Percentiles rank a stretch among this genome's conserved stretches.
Evolutionary conservation across 139 green algal species (phyloP).

Genomic region (Spirogloea muscicola): DNA sequence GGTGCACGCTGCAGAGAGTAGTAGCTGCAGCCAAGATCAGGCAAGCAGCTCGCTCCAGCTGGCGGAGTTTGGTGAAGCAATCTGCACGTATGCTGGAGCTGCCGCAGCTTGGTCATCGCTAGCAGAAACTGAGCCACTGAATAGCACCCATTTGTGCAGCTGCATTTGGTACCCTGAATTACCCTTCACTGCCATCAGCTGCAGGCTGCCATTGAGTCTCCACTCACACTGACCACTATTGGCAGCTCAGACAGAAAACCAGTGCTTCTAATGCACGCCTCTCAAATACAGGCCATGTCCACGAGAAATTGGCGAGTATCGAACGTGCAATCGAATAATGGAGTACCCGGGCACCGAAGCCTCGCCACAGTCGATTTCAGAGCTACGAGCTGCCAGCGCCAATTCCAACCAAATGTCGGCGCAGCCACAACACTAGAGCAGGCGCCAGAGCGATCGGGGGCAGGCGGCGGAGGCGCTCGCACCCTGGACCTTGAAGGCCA

Average conservation of each 20-base stretch:
- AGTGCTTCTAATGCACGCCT: too few species aligned
- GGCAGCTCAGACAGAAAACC: too few species aligned
- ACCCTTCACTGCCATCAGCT: neutral
- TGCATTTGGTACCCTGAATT: neutral
- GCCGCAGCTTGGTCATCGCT: neutral
- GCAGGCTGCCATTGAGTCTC: too few species aligned
- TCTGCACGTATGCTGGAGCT: neutral
- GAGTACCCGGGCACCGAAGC: neutral
- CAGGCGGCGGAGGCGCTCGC: conserved; percentile 3
- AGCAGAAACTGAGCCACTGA: neutral
- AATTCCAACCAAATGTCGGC: too few species aligned
- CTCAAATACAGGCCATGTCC: neutral
- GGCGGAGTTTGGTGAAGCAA: neutral
- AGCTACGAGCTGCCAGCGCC: neutral
- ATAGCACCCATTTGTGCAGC: neutral
- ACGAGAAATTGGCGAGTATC: neutral
- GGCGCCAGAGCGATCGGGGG: neutral
- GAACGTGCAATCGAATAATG: conserved; percentile 17
- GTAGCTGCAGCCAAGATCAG: neutral
- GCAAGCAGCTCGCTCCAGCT: neutral
- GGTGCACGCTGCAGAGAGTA: conserved; percentile 71
- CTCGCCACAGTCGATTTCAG: neutral
- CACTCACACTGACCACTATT: too few species aligned
- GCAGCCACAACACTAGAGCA: too few species aligned
- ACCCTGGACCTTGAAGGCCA: conserved; percentile 70